These are phyloP conservation scores for Xylaria scruposa DNA, from an alignment of 495 filamentous ascomycete species.

Conservation along the genomic window DNA sequence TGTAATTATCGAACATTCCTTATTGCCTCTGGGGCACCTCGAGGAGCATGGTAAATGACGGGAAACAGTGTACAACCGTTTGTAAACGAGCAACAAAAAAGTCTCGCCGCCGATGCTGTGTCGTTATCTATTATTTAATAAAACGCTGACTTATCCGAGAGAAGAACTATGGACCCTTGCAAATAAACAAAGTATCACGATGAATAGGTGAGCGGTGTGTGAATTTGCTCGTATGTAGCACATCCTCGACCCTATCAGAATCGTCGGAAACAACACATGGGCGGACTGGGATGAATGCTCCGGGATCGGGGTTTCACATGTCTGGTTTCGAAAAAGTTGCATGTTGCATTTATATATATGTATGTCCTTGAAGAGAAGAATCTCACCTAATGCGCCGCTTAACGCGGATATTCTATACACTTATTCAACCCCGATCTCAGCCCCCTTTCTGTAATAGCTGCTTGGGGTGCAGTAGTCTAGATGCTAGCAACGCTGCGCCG, in stretches of 20 bases:
- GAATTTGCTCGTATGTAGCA: not conserved
- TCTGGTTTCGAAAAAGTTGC: not conserved
- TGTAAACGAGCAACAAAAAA: not conserved
- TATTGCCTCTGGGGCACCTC: not conserved
- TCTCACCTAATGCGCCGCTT: not conserved
- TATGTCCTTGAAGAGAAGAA: not conserved
- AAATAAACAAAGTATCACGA: not conserved
- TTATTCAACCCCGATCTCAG: not conserved
- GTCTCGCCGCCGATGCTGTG: slow-evolving; percentile 5
- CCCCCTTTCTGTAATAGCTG: not conserved
- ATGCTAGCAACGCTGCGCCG: not conserved
- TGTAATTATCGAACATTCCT: not conserved
- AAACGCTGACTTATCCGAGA: not conserved
- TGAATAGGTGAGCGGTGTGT: slow-evolving; percentile 5
- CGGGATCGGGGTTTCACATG: slow-evolving; percentile 7
- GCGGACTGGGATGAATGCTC: not conserved
- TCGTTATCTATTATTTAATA: slow-evolving; percentile 8
- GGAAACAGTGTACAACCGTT: not conserved
- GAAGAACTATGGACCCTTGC: not conserved
- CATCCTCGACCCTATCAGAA: slow-evolving; percentile 9
- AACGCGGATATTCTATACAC: slow-evolving; percentile 1
- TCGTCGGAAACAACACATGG: slow-evolving; percentile 19
- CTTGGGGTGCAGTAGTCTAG: not conserved
- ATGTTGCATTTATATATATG: not conserved
- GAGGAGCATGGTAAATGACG: not conserved